A percentile compares a stretch with the other conserved stretches of the same genome.
These are phyloP conservation scores for Colletotrichum destructivum DNA, from an alignment of 2,329 filamentous ascomycete genomes.

Conservation along the genomic window DNA sequence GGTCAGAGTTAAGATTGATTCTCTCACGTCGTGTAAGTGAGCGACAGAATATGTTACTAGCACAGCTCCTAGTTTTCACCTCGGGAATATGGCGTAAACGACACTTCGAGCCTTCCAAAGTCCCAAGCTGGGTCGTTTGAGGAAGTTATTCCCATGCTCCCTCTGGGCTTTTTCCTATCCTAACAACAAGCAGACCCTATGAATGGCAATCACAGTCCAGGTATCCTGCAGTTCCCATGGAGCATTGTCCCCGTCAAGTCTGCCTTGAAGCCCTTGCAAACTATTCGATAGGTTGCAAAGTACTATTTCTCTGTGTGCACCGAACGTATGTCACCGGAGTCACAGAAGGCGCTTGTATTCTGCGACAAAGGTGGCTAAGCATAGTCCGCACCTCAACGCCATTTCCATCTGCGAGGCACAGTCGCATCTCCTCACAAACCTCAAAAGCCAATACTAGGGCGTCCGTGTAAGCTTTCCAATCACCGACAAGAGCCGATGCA, in stretches of 20 bases:
- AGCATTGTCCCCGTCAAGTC: background rate
- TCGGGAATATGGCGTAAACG: background rate
- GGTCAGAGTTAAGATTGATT: background rate
- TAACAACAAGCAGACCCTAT: background rate
- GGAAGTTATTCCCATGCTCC: background rate
- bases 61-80: background rate
- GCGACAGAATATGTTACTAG: too few relatives aligned
- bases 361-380: background rate
- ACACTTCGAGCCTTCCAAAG: background rate
- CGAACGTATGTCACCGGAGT: too few relatives aligned
- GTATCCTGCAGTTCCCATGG: background rate
- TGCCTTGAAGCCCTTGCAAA: background rate
- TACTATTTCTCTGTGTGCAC: background rate
- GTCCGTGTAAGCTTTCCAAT: background rate
- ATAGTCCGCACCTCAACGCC: background rate
- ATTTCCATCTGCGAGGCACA: background rate
- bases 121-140: too few relatives aligned
- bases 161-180: too few relatives aligned
- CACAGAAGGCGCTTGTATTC: too few relatives aligned
- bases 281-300: background rate
- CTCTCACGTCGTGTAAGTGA: too few relatives aligned
- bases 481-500: background rate
- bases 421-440: background rate
- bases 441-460: background rate
- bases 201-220: background rate